Evolutionary conservation across 768 basidiomycete species (phyloP), one percentile per base, ranked within the genome.

Genomic region (Lenzites betulinus): DNA sequence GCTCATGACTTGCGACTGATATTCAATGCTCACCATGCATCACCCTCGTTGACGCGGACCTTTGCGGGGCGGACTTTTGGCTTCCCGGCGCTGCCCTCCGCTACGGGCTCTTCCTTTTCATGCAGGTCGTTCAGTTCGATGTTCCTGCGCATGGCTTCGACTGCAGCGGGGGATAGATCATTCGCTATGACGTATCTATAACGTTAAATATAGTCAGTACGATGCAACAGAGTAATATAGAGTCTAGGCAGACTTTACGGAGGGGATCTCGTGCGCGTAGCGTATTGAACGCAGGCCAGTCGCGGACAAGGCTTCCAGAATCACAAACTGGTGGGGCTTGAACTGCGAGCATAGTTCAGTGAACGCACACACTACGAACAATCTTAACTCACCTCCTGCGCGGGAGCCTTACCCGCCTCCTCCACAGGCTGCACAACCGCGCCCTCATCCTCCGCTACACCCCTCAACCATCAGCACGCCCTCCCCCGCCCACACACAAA

Each of bases 241-340:
- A 22, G 42, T 33, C 33, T 23, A 26, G 22, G 13, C 85, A 71
- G 51, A 97, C 96, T 87, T 92, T 58, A 93, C 83, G 43, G 89
- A 81, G 1, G 95, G 94, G 9, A 99, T 94, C 75, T 99, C 97
- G 67, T 97, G 94, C 0, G 95, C 96, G 72, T 98, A 99, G 36
- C 97, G 91, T 54, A 99, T 97, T 1, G 95, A 90, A 7, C 97
- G 87, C 26, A 99, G 81, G 30, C 97, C 97, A 0, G 96, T 98
- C 0, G 97, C 97, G 18, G 95, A 95, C 33, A 99, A 84, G 0
- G 95, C 93, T 74, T 99, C 97, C 11, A 99, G 79, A 18, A 97
- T 81, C 18, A 88, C 86, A 66, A 95, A 84, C 66, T 83, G 88
- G 64, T 86, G 80, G 0, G 85, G 82, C 20, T 73, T 77, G 70